Percentiles rank a stretch among this genome's conserved stretches.
These are phyloP conservation scores for Akanthomyces lecanii DNA, from an alignment of 2,329 filamentous ascomycete species.

Conservation along the genomic window DNA sequence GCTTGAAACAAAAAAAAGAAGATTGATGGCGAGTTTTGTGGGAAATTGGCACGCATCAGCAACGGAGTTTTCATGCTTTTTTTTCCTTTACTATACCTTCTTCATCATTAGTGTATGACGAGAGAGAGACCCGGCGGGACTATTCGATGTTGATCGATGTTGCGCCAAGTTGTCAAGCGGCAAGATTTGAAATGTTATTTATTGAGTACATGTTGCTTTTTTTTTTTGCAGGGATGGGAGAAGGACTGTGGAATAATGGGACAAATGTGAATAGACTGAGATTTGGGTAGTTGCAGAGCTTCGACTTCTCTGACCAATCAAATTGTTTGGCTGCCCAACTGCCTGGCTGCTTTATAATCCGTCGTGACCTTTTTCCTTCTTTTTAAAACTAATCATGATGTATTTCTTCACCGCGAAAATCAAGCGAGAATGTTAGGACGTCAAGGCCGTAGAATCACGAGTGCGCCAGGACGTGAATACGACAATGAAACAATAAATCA, in stretches of 20 bases:
- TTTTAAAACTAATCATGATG: too few relatives aligned
- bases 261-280: neutral
- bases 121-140: neutral
- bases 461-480: neutral
- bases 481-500: neutral
- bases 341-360: neutral
- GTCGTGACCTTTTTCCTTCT: neutral
- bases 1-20: neutral
- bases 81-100: neutral
- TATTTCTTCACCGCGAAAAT: too few relatives aligned
- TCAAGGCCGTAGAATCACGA: neutral
- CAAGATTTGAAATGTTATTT: neutral
- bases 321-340: constrained; percentile 1
- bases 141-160: neutral
- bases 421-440: neutral
- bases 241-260: constrained; percentile 7
- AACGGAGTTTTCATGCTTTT: constrained; percentile 5
- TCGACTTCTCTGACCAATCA: neutral
- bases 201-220: neutral
- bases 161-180: neutral
- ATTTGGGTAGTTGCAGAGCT: neutral
- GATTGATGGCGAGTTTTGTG: constrained; percentile 2
- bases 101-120: neutral
- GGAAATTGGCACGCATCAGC: constrained; percentile 12
- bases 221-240: neutral